Percentiles rank a stretch among this genome's conserved stretches.
Conservation (phyloP, 768 basidiomycete species). For the Lactifluus volemus region DNA sequence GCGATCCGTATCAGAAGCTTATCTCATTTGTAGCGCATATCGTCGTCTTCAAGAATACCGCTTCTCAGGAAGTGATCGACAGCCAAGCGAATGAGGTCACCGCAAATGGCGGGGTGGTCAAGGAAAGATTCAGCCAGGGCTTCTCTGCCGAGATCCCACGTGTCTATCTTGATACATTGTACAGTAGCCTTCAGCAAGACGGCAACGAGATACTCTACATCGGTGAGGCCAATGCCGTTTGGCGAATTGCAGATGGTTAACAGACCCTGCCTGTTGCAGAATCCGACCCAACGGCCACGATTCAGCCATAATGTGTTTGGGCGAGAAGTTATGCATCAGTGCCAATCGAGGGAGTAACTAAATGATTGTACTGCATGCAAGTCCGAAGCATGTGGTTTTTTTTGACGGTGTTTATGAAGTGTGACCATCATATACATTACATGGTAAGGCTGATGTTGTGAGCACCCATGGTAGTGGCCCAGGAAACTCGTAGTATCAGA, state of each 20-base stretch:
- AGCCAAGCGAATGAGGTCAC: conserved; percentile 33
- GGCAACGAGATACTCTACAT: conserved; percentile 37
- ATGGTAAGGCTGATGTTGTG: neutral
- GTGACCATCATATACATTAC: neutral
- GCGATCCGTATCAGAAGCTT: conserved; percentile 4
- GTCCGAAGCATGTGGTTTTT: neutral
- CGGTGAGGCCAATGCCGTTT: conserved; percentile 27
- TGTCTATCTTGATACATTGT: conserved; percentile 27
- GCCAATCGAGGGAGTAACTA: neutral
- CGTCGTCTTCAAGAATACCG: conserved; percentile 45
- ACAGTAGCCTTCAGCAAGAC: conserved; percentile 23
- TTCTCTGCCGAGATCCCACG: conserved; percentile 36
- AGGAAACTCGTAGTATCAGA: no score
- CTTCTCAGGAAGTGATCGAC: conserved; percentile 33
- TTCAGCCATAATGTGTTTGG: conserved; percentile 10
- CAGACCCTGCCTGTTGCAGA: conserved; percentile 25
- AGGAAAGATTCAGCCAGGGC: conserved; percentile 35
- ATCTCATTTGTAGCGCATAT: conserved; percentile 36
- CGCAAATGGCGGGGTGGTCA: conserved; percentile 38
- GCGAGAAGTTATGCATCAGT: neutral
- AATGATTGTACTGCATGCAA: neutral
- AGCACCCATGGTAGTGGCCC: neutral
- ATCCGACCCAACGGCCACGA: conserved; percentile 35
- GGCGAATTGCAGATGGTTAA: neutral
- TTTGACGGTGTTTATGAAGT: neutral